phyloP scores from a whole-genome alignment of 2,329 filamentous ascomycete genomes.

The Blumeria hordei region DNA sequence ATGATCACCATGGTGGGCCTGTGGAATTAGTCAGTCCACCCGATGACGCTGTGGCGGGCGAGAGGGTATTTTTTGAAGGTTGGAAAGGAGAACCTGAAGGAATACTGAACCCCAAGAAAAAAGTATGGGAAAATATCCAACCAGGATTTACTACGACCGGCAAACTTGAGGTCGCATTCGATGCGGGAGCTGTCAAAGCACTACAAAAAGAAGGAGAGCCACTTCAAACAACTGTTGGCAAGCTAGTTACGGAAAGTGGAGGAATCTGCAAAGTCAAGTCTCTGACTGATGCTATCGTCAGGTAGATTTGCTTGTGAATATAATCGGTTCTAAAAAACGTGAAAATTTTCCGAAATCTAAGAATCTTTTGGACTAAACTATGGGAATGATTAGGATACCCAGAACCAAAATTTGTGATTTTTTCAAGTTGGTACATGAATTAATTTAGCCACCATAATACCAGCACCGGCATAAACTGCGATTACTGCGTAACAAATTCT shows the following conservation, averaged over 20 bases:
- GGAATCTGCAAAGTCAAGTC: constrained; percentile 65
- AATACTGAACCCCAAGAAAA: constrained; percentile 96
- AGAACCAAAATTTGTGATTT: too few species aligned
- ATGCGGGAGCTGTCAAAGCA: constrained; percentile 52
- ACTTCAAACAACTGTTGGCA: constrained; percentile 22
- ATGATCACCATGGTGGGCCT: constrained; percentile 63
- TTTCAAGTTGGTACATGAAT: too few species aligned
- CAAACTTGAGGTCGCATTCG: constrained; percentile 60
- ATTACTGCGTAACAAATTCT: too few species aligned
- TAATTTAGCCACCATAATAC: too few species aligned
- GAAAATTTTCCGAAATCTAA: too few species aligned
- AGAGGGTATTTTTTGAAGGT: constrained; percentile 79
- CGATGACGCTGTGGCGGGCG: constrained; percentile 52
- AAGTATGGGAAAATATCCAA: constrained; percentile 94
- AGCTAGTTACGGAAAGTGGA: constrained; percentile 52
- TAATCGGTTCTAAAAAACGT: too few species aligned
- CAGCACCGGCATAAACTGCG: too few species aligned
- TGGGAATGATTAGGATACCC: too few species aligned
- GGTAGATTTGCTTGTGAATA: constrained; percentile 25
- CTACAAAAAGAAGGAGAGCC: constrained; percentile 42
- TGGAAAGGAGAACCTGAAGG: constrained; percentile 86
- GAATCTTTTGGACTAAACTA: too few species aligned
- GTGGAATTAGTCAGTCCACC: constrained; percentile 84
- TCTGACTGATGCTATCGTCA: constrained; percentile 56
- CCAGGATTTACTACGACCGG: constrained; percentile 85